Evolutionary conservation across 495 filamentous ascomycete species (phyloP), one percentile per base, ranked within the genome.

Genomic region (Sordaria brevicollis): DNA sequence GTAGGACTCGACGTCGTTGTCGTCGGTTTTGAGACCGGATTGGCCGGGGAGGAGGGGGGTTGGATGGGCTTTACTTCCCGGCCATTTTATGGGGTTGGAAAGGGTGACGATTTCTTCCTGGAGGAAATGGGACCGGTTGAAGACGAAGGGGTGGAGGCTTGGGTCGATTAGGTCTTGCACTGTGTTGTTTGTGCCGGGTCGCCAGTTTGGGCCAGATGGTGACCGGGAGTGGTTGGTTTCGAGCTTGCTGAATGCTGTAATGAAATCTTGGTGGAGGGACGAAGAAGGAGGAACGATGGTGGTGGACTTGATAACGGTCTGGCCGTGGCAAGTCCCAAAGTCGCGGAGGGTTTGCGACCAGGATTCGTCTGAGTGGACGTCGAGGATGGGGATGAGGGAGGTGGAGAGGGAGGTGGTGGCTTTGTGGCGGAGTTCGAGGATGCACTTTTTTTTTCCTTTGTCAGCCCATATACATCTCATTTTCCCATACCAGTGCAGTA

Each of bases 141-240:
- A 31, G 34, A 89, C 71, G 0, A 91, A 75, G 0, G 89, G 88
- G 68, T 86, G 90, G 65, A 89, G 77, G 8, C 87, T 89, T 1
- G 88, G 88, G 73, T 90, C 84, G 1, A 91, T 85, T 0, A 91
- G 74, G 73, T 91, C 81, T 8, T 88, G 79, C 0, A 91, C 89
- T 71, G 82, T 83, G 1, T 81, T 75, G 68, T 88, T 76, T 13
- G 86, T 87, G 4, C 81, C 75, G 0, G 88, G 88, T 68, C 89
- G 87, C 81, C 86, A 90, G 72, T 90, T 87, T 66, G 84, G 84
- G 9, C 78, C 65, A 0, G 74, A 69, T n/a, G n/a, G n/a, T n/a
- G n/a, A n/a, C n/a, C n/a, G n/a, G 17, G 76, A 75, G 39, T 86
- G 82, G 3, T 85, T 78, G 36, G 81, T 67, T 37, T 81, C 79